Evolutionary conservation across 2,329 filamentous ascomycete species (phyloP), one percentile per base, ranked within the genome.

Genomic region (Aspergillus novofumigatus): DNA sequence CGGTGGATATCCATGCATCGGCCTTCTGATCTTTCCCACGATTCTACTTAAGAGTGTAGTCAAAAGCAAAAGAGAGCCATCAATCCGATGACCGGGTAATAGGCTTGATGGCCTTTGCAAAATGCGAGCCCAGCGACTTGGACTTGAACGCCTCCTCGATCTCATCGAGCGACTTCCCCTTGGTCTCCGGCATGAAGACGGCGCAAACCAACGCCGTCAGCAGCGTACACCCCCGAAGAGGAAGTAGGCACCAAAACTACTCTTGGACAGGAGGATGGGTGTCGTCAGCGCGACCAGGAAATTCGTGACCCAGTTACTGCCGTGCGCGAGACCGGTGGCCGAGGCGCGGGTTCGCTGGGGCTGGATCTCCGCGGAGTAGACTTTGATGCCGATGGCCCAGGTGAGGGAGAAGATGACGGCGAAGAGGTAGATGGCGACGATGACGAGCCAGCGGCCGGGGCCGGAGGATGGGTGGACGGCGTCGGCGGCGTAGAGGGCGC

Each of bases 321-420:
- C 79, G 62, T 81, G 76, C 0, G 80, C 81, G 4, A 85, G 62
- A 54, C 77, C 80, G 11, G 79, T 83, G 3, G 82, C 83, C 0
- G 79, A 78, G 0, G 82, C 83, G 4, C 84, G 75, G 0, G 82
- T 85, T 42, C 78, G 72, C 3, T 77, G 74, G 0, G 82, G 82
- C 60, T 86, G 83, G 41, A 86, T 85, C 69, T 86, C 84, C 8
- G 78, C 77, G 0, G 80, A 78, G 56, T 85, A 86, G 6, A 86
- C 80, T 59, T 81, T 82, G 50, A 81, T 73, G 0, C 78, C 76
- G 14, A 87, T 80, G 0, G 75, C 83, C 82, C 83, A 86, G 0
- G 81, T 69, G 1, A 72, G 58, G 17, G 67, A 71, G 52, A 65
- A 72, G 8, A 65, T 60, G 3, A 69, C 63, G n/a, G 66, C 62